phyloP scores from a whole-genome alignment of 1,284 basidiomycete genomes.

The Sanguinoderma infundibulare region DNA sequence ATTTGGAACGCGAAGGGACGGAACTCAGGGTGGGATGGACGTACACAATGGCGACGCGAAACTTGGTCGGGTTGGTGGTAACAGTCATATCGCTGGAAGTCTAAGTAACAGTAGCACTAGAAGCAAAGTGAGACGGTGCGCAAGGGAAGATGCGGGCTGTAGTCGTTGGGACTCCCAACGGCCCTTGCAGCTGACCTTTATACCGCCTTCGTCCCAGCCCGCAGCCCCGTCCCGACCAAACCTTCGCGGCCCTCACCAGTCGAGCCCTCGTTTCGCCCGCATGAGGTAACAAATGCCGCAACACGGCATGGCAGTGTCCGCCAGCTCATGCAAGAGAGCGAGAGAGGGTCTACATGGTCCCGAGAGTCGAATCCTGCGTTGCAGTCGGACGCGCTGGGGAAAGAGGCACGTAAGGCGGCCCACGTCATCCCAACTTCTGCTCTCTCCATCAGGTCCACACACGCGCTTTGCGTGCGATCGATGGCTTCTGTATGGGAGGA shows the following conservation, averaged over 20 bases:
- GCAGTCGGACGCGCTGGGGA: background rate
- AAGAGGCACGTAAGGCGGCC: background rate
- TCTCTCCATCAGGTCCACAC: background rate
- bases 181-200: background rate
- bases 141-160: background rate
- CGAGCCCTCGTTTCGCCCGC: too few relatives aligned
- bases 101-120: too few relatives aligned
- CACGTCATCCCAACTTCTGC: background rate
- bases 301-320: too few relatives aligned
- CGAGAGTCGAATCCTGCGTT: background rate
- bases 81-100: background rate
- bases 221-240: too few relatives aligned
- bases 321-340: background rate
- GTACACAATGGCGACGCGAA: conserved; percentile 7
- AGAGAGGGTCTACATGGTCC: background rate
- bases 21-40: background rate
- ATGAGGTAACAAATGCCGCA: background rate
- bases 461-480: too few relatives aligned
- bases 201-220: too few relatives aligned
- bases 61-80: background rate
- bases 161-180: background rate
- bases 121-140: too few relatives aligned
- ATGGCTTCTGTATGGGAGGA: too few relatives aligned
- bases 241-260: too few relatives aligned
- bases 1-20: background rate